Conservation (phyloP, 148 eudicot species). For the Amaranthus cruentus region DNA sequence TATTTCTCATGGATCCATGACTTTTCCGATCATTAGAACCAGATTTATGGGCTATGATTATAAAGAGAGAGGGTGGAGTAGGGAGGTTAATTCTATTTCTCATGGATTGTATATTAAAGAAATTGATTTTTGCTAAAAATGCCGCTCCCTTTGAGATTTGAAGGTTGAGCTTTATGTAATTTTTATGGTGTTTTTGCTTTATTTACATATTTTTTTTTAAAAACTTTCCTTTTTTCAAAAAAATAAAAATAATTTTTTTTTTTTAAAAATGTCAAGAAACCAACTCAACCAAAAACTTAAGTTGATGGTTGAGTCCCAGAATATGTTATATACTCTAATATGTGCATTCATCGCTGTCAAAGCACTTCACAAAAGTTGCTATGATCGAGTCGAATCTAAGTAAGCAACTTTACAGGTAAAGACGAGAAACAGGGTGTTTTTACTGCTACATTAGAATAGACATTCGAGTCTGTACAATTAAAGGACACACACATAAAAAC, state of each 20-base stretch:
- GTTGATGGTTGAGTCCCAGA: too few species aligned
- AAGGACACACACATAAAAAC: not conserved
- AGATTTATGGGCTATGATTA: conserved; percentile 31
- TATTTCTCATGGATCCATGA: not conserved
- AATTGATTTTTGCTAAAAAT: conserved; percentile 8
- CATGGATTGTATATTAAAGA: not conserved
- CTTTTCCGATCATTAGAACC: not conserved
- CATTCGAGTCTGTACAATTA: too few species aligned
- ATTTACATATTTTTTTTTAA: not conserved
- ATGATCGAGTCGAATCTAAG: too few species aligned
- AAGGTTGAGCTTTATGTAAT: conserved; percentile 21
- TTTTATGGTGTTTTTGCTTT: conserved; percentile 15
- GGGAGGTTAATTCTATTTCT: not conserved
- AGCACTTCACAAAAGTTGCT: too few species aligned
- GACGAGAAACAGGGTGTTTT: too few species aligned
- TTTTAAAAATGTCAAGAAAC: not conserved
- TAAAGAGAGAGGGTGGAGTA: conserved; percentile 37
- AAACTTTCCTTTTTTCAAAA: not conserved
- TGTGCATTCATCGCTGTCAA: too few species aligned
- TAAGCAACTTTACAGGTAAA: too few species aligned
- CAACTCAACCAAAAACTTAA: too few species aligned
- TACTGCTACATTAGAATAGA: too few species aligned
- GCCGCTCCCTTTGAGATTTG: conserved; percentile 21
- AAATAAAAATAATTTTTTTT: not conserved
- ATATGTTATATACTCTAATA: too few species aligned